A percentile compares a stretch with the other conserved stretches of the same genome.
Evolutionary conservation across 257 asterid genomes (phyloP).

Genomic region (Solanum piurae): DNA sequence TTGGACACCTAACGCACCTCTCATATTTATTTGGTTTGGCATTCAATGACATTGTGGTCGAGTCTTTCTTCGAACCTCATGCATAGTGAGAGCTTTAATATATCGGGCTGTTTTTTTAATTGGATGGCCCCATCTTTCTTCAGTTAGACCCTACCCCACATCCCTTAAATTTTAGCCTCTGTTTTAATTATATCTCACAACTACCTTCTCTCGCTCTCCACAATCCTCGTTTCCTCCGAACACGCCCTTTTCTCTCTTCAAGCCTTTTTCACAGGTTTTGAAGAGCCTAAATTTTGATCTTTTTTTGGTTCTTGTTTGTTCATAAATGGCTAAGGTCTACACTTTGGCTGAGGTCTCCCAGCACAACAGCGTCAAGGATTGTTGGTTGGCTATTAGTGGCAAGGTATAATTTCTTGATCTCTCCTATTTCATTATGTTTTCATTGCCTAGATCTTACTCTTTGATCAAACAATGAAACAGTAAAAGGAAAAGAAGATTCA

Average conservation of each 20-base stretch:
- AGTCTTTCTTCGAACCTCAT: background rate
- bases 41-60: background rate
- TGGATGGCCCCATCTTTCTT: background rate
- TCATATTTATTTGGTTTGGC: background rate
- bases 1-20: background rate
- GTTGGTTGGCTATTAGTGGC: constrained; percentile 71
- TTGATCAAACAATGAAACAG: background rate
- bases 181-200: background rate
- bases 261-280: constrained; percentile 5
- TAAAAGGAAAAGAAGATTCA: background rate
- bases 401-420: constrained; percentile 29
- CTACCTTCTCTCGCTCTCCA: background rate
- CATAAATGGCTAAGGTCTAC: constrained; percentile 44
- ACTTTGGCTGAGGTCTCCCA: constrained; percentile 63
- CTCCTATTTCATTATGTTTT: background rate
- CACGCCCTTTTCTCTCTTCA: background rate
- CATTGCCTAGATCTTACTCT: constrained; percentile 9
- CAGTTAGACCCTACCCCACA: constrained; percentile 23
- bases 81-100: background rate
- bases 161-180: constrained; percentile 13
- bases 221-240: background rate
- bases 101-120: too few species aligned
- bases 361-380: constrained; percentile 71
- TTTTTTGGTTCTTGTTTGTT: background rate
- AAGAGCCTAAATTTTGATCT: background rate